These are phyloP conservation scores for Nothomitra cinnamomea DNA, from an alignment of 2,329 filamentous ascomycete species.

Conservation along the genomic window DNA sequence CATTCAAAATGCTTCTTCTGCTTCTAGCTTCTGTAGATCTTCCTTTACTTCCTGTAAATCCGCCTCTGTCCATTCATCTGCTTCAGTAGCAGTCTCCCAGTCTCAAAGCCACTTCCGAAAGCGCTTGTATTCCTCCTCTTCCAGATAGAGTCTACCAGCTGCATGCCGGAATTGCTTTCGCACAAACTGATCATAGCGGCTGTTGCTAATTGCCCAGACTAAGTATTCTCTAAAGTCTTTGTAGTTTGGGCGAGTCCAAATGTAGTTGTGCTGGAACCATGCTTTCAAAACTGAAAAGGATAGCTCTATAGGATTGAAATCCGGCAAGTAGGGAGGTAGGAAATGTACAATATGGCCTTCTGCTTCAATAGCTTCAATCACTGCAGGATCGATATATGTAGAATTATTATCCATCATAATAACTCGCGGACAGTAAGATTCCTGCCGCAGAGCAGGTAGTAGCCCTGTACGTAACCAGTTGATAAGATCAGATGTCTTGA, in stretches of 20 bases:
- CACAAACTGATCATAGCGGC: neutral
- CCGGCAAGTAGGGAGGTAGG: neutral
- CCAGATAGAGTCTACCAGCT: neutral
- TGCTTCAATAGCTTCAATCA: neutral
- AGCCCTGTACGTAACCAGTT: neutral
- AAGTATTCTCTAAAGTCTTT: neutral
- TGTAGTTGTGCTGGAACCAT: neutral
- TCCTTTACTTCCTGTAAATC: neutral
- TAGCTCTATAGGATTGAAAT: neutral
- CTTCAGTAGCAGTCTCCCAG: neutral
- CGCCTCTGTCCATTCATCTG: neutral
- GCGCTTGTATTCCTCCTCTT: neutral
- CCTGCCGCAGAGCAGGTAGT: neutral
- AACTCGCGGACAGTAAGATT: neutral
- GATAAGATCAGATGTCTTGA: neutral
- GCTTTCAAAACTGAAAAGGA: neutral
- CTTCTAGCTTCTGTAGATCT: neutral
- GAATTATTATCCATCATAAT: neutral
- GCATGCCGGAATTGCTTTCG: neutral
- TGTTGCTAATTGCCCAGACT: neutral
- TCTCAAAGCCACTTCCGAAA: neutral
- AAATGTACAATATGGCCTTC: neutral
- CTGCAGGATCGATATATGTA: neutral
- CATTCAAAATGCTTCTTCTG: neutral
- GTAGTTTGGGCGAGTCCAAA: neutral